Conservation (phyloP, 2,329 filamentous ascomycete species). For the Chlorencoelia australis region DNA sequence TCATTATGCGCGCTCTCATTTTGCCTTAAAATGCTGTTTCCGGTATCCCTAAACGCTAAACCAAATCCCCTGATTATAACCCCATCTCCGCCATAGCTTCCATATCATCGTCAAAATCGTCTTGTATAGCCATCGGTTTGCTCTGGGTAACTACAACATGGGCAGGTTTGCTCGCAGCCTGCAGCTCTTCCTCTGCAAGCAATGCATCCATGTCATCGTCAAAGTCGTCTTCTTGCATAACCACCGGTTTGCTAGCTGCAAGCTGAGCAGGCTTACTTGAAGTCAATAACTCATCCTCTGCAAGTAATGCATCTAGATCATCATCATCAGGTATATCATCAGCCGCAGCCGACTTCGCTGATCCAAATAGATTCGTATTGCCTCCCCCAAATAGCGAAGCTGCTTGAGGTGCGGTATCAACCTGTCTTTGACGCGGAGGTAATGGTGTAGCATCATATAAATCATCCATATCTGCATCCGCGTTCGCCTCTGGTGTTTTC, state of each 20-base stretch:
- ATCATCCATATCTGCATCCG: slow-evolving; percentile 30
- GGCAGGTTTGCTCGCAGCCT: not conserved
- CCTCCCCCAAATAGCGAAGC: slow-evolving; percentile 17
- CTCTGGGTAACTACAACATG: slow-evolving; percentile 38
- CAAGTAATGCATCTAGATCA: slow-evolving; percentile 25
- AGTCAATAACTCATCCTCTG: slow-evolving; percentile 21
- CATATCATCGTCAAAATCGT: slow-evolving; percentile 26
- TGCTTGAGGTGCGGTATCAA: slow-evolving; percentile 12
- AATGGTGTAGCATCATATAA: slow-evolving; percentile 45
- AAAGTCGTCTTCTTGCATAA: slow-evolving; percentile 29
- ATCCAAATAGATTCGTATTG: slow-evolving; percentile 20
- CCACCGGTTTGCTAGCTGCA: slow-evolving; percentile 8
- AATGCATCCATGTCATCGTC: slow-evolving; percentile 29
- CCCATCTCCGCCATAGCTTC: slow-evolving; percentile 57
- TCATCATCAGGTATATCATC: slow-evolving; percentile 32
- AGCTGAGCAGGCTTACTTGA: slow-evolving; percentile 3
- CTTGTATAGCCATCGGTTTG: slow-evolving; percentile 14
- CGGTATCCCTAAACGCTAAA: slow-evolving; percentile 1
- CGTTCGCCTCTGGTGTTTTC: slow-evolving; percentile 29
- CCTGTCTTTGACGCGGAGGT: slow-evolving; percentile 13
- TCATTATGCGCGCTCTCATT: slow-evolving; percentile 1
- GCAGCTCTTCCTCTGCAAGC: slow-evolving; percentile 20
- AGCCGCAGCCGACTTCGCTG: slow-evolving; percentile 9
- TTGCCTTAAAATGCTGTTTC: slow-evolving; percentile 5
- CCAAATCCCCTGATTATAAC: slow-evolving; percentile 12